Conservation (phyloP, 345 rosid genomes). For the Eucalyptus sideroxylon region DNA sequence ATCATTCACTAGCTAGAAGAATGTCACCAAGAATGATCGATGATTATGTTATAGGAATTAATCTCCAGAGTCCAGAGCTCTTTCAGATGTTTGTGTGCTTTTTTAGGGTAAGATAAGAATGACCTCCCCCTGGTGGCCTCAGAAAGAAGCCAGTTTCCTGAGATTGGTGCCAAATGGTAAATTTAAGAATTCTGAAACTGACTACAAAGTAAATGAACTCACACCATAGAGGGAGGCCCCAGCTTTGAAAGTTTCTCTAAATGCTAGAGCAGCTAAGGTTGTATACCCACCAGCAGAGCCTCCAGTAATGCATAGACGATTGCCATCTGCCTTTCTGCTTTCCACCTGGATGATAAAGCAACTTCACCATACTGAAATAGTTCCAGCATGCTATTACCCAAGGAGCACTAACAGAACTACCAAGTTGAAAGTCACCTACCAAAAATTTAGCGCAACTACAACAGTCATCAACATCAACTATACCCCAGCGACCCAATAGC, state of each 20-base stretch:
- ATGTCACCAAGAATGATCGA: neutral
- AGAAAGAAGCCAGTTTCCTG: neutral
- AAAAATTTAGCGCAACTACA: slow-evolving; percentile 87
- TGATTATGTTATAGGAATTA: neutral
- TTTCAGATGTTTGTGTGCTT: neutral
- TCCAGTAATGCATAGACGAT: slow-evolving; percentile 87
- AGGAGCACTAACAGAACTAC: neutral
- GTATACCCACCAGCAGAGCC: slow-evolving; percentile 99
- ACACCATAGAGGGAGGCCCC: slow-evolving; percentile 94
- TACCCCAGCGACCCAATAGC: slow-evolving; percentile 68
- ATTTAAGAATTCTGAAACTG: neutral
- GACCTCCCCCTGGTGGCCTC: neutral
- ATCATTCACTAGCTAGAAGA: neutral
- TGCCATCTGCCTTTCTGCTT: slow-evolving; percentile 60
- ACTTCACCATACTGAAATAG: neutral
- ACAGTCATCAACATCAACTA: slow-evolving; percentile 93
- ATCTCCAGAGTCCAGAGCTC: neutral
- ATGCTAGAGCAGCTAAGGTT: slow-evolving; percentile 89
- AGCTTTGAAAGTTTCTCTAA: slow-evolving; percentile 76
- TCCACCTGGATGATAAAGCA: slow-evolving; percentile 43
- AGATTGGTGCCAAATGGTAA: neutral
- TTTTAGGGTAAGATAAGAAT: neutral
- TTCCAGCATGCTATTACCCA: neutral
- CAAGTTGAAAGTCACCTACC: slow-evolving; percentile 24
- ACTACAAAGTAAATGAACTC: slow-evolving; percentile 11